Base-by-base conservation (phyloP, 495 filamentous ascomycete genomes). In the Friedmanniomyces simplex region DNA sequence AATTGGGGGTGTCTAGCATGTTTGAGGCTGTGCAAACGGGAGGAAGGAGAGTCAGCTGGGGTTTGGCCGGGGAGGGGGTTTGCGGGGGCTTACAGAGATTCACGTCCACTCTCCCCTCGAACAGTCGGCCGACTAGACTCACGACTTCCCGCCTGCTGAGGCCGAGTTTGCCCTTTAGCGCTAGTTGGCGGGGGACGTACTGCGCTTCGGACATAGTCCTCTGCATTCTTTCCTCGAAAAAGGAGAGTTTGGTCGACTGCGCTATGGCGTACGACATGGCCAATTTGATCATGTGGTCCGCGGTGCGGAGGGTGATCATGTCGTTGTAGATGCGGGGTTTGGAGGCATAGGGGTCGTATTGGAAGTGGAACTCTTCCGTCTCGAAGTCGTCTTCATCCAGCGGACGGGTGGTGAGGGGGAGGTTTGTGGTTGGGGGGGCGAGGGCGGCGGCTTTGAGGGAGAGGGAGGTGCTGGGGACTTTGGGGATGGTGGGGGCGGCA, bases 271-370 rank as follows among this genome's bases (percentile, higher is more conserved):
- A 94, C 63, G 85, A 89, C 73, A 99, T 99, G 13, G 90, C 87
- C 3, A 99, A 77, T 71, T 96, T 96, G 67, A 97, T 93, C 93
- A 97, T 97, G 74, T 97, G 94, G 73, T 99, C 93, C 16, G 89
- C 87, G 43, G 86, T 89, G 30, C 90, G 79, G 13, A 99, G 75
- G 0, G 93, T 99, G 68, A 99, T 97, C 94, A 99, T 97, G 68
- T 99, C 93, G 69, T 99, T 95, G 72, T 89, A 99, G 55, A 99
- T 86, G 55, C 93, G 78, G 8, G 93, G 94, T 24, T 89, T 79
- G 41, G 88, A 83, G 25, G 91, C 88, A 50, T 86, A 78, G 0
- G 82, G 79, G 57, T 86, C 91, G 71, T 99, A 99, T 67, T 97
- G 90, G 71, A 99, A 96, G 71, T 99, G 94, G 68, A 99, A 96